Evolutionary conservation across 2,329 filamentous ascomycete genomes (phyloP), one percentile per base, ranked within the genome.

Genomic region (Karstenula rhodostoma): DNA sequence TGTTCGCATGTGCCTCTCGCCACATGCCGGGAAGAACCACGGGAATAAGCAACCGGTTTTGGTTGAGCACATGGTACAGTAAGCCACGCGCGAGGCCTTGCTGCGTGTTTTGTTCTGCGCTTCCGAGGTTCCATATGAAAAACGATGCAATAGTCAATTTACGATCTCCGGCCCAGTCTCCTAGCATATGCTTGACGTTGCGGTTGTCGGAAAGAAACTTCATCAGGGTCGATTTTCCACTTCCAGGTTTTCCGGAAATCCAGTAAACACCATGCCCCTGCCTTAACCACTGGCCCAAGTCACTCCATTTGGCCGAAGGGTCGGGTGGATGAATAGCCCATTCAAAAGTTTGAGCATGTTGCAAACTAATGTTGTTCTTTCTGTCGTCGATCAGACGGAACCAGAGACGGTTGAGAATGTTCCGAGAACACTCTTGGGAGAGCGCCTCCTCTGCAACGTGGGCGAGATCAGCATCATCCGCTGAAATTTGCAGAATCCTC

Each of bases 241-340:
- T 55, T 22, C 51, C 57, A 27, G 57, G 43, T 23, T 59, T 59
- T n/a, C 51, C 57, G 9, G 19, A 37, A 17, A 55, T 51, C 56
- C 48, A 58, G 35, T 42, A 51, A 15, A 47, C 13, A 29, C 10
- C 44, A 25, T 47, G 3, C 13, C 15, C 8, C 3, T 29, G 44
- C 25, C 44, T 22, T 13, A 47, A 25, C 44, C 44, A 47, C 44
- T 47, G 9, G 22, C 17, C 25, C 7, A 47, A 15, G 10, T 29
- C 44, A 27, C 22, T 27, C 44, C 44, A 47, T 15, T 19, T 25
- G 19, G 7, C 22, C 25, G 22, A 12, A 4, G 22, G 12, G 23
- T 13, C 27, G 12, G 22, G 44, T 17, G 23, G 44, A 27, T 27
- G 6, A 7, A 47, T 47, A 15, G 43, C 43, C 43, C 22, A 47